A percentile compares a stretch with the other conserved stretches of the same genome.
Conservation (phyloP, 2,329 filamentous ascomycete genomes). For the Phialemonium atrogriseum region DNA sequence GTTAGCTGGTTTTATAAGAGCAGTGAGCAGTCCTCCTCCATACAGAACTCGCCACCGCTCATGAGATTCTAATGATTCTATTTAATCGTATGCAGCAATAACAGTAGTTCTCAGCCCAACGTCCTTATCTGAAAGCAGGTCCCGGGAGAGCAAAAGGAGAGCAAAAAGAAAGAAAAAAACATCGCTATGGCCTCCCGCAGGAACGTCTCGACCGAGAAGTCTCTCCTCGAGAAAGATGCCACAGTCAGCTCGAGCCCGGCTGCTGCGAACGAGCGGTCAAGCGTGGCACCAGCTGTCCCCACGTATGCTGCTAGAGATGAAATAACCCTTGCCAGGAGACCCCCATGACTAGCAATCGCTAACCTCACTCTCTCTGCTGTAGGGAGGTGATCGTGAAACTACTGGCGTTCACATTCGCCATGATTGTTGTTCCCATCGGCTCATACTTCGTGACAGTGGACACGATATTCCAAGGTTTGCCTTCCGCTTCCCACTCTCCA, state of each 20-base stretch:
- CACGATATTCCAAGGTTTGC: conserved; percentile 65
- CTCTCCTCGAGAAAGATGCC: conserved; percentile 53
- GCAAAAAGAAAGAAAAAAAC: conserved; percentile 1
- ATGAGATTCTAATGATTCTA: no score
- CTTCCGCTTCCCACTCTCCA: neutral
- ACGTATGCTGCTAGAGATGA: conserved; percentile 37
- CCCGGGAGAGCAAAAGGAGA: neutral
- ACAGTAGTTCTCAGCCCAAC: no score
- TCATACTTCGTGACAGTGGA: conserved; percentile 81
- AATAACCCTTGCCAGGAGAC: neutral
- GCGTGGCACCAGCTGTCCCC: conserved; percentile 76
- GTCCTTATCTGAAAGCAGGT: neutral
- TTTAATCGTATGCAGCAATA: no score
- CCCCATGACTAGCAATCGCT: conserved; percentile 3
- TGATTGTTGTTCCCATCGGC: conserved; percentile 80
- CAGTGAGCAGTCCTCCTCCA: no score
- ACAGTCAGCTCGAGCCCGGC: conserved; percentile 27
- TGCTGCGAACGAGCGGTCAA: conserved; percentile 48
- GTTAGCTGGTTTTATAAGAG: no score
- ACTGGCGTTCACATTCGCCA: conserved; percentile 80
- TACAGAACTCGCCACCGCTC: no score
- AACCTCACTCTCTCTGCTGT: conserved; percentile 1
- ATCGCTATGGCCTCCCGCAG: conserved; percentile 61
- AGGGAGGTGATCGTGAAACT: conserved; percentile 86
- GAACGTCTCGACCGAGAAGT: conserved; percentile 58